Evolutionary conservation across 768 basidiomycete genomes (phyloP), one percentile per base, ranked within the genome.

Genomic region (Auriculariales sp.): DNA sequence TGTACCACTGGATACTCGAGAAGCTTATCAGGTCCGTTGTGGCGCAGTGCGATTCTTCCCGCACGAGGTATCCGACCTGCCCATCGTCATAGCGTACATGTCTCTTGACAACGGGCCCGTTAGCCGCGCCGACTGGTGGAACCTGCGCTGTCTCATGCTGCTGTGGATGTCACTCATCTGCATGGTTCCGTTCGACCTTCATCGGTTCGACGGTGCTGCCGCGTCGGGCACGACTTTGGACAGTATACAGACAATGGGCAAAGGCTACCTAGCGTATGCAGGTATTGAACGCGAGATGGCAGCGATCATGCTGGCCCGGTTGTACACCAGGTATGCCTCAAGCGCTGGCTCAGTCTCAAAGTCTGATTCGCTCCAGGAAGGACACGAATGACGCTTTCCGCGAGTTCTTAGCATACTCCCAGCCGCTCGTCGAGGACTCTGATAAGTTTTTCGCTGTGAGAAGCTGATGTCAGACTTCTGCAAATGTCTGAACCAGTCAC

Each of bases 131-230:
- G 58, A 62, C 7, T 74, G 79, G 32, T 98, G 95, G 95, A 67
- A 83, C 22, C 62, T 90, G 47, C 81, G 90, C 52, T 91, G 93
- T 59, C 72, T 85, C 28, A 68, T 88, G 24, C 70, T 99, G 7
- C 70, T 95, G 10, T 98, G 94, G 94, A 72, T 98, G n/a, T 85
- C 88, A 19, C 75, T 99, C 22, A 83, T 95, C 45, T 84, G 86
- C 67, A 89, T 87, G 68, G 81, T 97, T 15, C 95, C 95, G 0
- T 99, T 99, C 62, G 81, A 88, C 59, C 68, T 99, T 32, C 73
- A 78, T 28, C 85, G 89, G 57, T 89, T 95, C 49, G 89, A 91
- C 58, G 81, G 83, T 50, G 58, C 56, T 9, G 70, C 69, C 2
- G 61, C 67, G n/a, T 56, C 59, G 22, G 75, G 78, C 10, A 62